A percentile compares a stretch with the other conserved stretches of the same genome.
Evolutionary conservation across 495 filamentous ascomycete genomes (phyloP).

Genomic region (Evernia prunastri): DNA sequence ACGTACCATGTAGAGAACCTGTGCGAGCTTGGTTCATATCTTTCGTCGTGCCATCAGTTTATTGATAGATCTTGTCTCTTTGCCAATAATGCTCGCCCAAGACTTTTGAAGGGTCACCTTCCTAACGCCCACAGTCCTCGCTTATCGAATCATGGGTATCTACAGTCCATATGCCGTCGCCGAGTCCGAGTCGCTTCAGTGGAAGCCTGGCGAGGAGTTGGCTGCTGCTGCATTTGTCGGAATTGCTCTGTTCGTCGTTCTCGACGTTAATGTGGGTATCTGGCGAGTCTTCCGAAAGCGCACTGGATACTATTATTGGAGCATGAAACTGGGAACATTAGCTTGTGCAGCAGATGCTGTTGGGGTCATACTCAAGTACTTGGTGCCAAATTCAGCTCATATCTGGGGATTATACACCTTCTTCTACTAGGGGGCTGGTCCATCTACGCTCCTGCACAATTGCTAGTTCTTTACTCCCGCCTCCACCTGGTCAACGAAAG

Average conservation of each 20-base stretch:
- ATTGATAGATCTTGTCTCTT: neutral
- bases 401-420: constrained; percentile 27
- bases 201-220: constrained; percentile 20
- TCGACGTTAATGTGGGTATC: constrained; percentile 49
- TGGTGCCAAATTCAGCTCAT: constrained; percentile 23
- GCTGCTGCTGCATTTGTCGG: constrained; percentile 41
- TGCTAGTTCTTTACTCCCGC: constrained; percentile 38
- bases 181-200: constrained; percentile 12
- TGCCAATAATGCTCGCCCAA: neutral
- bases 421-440: constrained; percentile 30
- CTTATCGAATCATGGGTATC: constrained; percentile 3
- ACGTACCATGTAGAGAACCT: neutral
- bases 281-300: constrained; percentile 50
- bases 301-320: constrained; percentile 47
- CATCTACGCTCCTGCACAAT: constrained; percentile 33
- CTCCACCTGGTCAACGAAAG: constrained; percentile 34
- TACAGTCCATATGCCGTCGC: constrained; percentile 20
- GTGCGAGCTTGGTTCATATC: neutral
- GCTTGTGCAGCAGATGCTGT: constrained; percentile 33
- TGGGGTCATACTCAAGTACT: constrained; percentile 33
- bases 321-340: constrained; percentile 31
- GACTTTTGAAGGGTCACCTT: neutral
- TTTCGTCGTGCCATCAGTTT: neutral
- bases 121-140: neutral
- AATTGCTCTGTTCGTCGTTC: constrained; percentile 50